Evolutionary conservation across 257 asterid species (phyloP), one percentile per base, ranked within the genome.

Genomic region (Misopates orontium): DNA sequence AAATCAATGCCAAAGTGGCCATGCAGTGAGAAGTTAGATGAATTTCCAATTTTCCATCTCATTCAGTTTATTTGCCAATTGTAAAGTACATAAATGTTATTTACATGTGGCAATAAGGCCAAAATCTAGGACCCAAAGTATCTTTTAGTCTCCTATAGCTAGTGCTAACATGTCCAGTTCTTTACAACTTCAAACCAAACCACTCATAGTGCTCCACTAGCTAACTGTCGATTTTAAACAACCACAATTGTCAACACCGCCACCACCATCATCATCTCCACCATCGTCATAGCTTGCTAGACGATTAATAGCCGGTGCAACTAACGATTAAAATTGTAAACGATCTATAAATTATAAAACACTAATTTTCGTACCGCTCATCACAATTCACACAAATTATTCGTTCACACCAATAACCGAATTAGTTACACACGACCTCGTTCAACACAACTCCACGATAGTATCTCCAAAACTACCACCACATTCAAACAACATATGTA

Each of bases 191-290:
- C 75, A 69, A 77, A 77, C 64, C 48, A 20, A 56, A 7, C 73
- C 78, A 63, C 64, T 42, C 56, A 53, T 70, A 78, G 79, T 78
- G 79, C 83, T 78, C 83, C 75, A 78, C 83, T 70, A 73, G 8
- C 50, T 25, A 65, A 49, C 60, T 77, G 79, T 73, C 77, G 64
- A 66, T 47, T 70, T 68, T 9, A 18, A 67, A 64, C 64, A 60
- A 17, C 62, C 67, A 5, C 62, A 19, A n/a, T 32, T 23, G 16
- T 19, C 32, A 0, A 59, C 39, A 28, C 72, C 64, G 54, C 67
- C 23, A 12, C 18, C 64, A 17, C 67, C 67, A 5, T 55, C 42
- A n/a, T 32, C 41, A 15, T 17, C 21, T 10, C 64, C 58, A 6
- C 24, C 32, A 0, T 58, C 32, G 1, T 56, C 62, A 25, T 4